phyloP scores from a whole-genome alignment of 2,329 filamentous ascomycete species.

The Fusarium sp. region DNA sequence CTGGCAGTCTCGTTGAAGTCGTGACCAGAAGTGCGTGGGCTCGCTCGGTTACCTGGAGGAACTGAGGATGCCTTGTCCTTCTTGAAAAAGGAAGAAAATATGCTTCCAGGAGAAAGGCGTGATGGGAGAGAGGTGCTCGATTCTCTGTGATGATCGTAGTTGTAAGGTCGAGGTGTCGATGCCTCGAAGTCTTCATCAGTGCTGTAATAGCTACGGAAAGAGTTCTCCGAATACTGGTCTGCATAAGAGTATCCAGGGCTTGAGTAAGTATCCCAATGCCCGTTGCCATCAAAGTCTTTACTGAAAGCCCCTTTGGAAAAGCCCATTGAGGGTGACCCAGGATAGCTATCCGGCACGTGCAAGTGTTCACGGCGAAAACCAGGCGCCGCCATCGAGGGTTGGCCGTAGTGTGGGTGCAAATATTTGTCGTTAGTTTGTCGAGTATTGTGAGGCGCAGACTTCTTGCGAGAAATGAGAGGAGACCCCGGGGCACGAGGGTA shows the following conservation, averaged over 20 bases:
- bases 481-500: constrained; percentile 16
- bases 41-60: constrained; percentile 2
- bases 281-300: constrained; percentile 25
- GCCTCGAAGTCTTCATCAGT: not conserved
- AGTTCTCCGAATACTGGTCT: not conserved
- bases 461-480: constrained; percentile 30
- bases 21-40: constrained; percentile 16
- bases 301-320: constrained; percentile 43
- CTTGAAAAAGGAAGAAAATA: constrained; percentile 42
- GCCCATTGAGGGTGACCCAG: constrained; percentile 21
- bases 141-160: constrained; percentile 6
- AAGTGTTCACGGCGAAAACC: constrained; percentile 1
- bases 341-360: constrained; percentile 20
- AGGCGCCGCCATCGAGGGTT: constrained; percentile 4
- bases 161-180: not conserved
- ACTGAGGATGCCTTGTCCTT: constrained; percentile 21
- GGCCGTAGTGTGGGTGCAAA: constrained; percentile 19
- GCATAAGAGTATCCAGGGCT: constrained; percentile 1
- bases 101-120: constrained; percentile 27
- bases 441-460: not conserved
- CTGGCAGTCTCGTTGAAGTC: constrained; percentile 38
- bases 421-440: not conserved
- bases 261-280: constrained; percentile 24
- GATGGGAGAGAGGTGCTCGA: constrained; percentile 30
- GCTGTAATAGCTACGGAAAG: constrained; percentile 2